Base-by-base conservation (phyloP, 148 eudicot species). In the Vaccinium vitisidaea region DNA sequence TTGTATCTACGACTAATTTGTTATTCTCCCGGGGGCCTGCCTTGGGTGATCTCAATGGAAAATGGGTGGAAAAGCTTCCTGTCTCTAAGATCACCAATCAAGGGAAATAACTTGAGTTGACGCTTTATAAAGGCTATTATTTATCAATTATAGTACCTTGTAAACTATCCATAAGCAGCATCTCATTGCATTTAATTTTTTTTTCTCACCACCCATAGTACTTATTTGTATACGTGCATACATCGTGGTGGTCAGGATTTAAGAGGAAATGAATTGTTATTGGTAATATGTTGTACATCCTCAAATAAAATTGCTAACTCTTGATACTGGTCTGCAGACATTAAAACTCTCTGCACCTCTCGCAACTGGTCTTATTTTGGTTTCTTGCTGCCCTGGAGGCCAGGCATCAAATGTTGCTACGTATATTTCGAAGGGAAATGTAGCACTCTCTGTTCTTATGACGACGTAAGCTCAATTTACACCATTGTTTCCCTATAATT, bases 361-460 rank as follows among this genome's bases (percentile, higher is more conserved):
- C 53, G 99, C 99, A 59, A 97, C 99, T 84, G 99, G 99, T 75
- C 93, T 97, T 87, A 95, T 97, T 88, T 90, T 97, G 89, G 99
- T 97, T 67, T 95, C 99, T 46, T 97, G 99, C 90, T 97, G 99
- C 84, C 99, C 99, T 63, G 99, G 99, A 86, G 99, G 98, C 84
- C 99, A 97, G 88, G 98, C 99, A 86, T 97, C 99, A 85, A 97
- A 97, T 91, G 98, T 97, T 76, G 98, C 99, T 70, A 97, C 99
- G 25, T 97, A 95, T 85, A 97, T 97, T 81, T 92, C 99, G 12
- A 97, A 95, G 87, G 99, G 99, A 87, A 97, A 97, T 84, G 99
- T 97, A 84, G 99, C 99, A 65, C 98, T 97, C 54, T 97, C 99
- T 14, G 99, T 97, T 88, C 98, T 97, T 81, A 97, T 97, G 98